These are phyloP conservation scores for Astraeus odoratus DNA, from an alignment of 768 basidiomycete genomes.

Conservation along the genomic window DNA sequence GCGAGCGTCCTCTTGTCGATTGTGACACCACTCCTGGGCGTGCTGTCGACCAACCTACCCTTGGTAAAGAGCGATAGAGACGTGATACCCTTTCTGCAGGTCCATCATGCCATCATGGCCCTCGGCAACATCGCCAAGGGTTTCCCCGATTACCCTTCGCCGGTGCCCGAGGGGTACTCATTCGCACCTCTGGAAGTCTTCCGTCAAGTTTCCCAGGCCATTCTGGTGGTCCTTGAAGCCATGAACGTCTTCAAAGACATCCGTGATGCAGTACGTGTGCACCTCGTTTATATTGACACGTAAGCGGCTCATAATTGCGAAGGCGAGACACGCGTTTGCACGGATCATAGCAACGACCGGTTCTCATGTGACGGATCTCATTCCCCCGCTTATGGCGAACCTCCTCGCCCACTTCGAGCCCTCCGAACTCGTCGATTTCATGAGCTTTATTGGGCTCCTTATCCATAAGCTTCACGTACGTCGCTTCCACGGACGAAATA, in stretches of 20 bases:
- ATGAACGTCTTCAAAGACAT: slow-evolving; percentile 85
- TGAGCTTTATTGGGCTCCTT: slow-evolving; percentile 88
- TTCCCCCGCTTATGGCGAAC: slow-evolving; percentile 83
- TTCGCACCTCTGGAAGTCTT: slow-evolving; percentile 75
- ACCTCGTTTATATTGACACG: not conserved
- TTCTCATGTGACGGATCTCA: slow-evolving; percentile 75
- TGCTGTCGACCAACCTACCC: slow-evolving; percentile 52
- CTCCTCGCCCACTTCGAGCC: slow-evolving; percentile 91
- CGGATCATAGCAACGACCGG: slow-evolving; percentile 89
- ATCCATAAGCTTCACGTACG: slow-evolving; percentile 86
- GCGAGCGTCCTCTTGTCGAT: slow-evolving; percentile 64
- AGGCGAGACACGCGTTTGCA: slow-evolving; percentile 93
- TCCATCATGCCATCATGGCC: slow-evolving; percentile 93
- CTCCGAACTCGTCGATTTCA: slow-evolving; percentile 88
- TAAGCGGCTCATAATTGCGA: slow-evolving; percentile 7
- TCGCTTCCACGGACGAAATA: not conserved
- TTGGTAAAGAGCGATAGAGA: slow-evolving; percentile 55
- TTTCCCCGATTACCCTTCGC: slow-evolving; percentile 84
- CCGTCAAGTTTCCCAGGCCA: slow-evolving; percentile 76
- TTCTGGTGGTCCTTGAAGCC: slow-evolving; percentile 79
- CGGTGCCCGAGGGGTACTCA: slow-evolving; percentile 57
- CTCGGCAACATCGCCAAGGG: slow-evolving; percentile 93
- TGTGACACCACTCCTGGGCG: slow-evolving; percentile 75
- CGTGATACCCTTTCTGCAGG: slow-evolving; percentile 71
- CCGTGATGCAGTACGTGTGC: slow-evolving; percentile 75